Evolutionary conservation across 805 yeast genomes (phyloP), one percentile per base, ranked within the genome.

Genomic region (Yarrowia phangngaensis): DNA sequence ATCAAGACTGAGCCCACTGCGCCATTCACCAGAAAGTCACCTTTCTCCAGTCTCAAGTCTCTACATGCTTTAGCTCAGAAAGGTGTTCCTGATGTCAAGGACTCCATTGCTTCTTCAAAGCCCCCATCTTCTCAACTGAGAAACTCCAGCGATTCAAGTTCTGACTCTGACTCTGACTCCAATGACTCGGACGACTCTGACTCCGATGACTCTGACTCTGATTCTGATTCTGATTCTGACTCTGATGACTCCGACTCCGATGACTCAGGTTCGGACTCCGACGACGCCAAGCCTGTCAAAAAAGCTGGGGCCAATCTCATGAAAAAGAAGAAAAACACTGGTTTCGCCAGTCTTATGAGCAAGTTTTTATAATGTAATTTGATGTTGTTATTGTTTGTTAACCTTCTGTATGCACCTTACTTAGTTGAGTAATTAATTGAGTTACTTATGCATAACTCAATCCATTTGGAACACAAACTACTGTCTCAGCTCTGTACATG

Each of bases 241-340:
- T n/a, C n/a, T n/a, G 28, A 14, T 7, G 24, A 16, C 32, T 6
- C 24, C 17, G 4, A 26, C 31, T n/a, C n/a, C n/a, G n/a, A n/a
- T 5, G 38, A 33, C 23, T 33, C 36, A 6, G 28, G n/a, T 26
- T 6, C n/a, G n/a, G 28, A 26, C n/a, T n/a, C n/a, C n/a, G 28
- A 14, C 5, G 24, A 16, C 32, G 4, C 24, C 17, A 3, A 26
- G n/a, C n/a, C n/a, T n/a, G n/a, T 23, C 17, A 24, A 38, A 22
- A 17, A 13, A n/a, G 45, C 45, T 8, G 45, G 45, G 7, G 32
- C 31, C 1, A 24, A 8, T 13, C 32, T 38, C 19, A 38, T 26
- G 45, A 38, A 38, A 13, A 38, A 38, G 45, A 38, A 38, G 32
- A 27, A 27, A 24, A 38, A 38, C 45, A 27, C 13, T 8, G 45